These are phyloP conservation scores for Arthrobotrys iridis DNA, from an alignment of 2,329 filamentous ascomycete species.

Conservation along the genomic window DNA sequence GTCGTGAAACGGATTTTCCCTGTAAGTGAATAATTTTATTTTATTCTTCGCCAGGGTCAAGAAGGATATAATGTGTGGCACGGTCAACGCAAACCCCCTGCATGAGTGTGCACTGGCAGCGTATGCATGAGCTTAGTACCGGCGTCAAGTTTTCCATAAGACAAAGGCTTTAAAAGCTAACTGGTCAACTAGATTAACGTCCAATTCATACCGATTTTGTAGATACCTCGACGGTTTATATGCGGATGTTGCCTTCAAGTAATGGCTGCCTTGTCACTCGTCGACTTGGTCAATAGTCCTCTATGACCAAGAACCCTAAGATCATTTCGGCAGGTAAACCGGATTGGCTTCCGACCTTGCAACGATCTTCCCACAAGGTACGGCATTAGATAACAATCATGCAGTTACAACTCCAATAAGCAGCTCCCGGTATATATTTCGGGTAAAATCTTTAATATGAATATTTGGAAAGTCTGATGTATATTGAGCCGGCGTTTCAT, in stretches of 20 bases:
- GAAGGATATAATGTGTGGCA: too few species aligned
- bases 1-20: too few species aligned
- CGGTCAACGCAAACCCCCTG: too few species aligned
- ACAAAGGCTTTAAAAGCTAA: too few species aligned
- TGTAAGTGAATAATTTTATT: too few species aligned
- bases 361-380: conserved; percentile 17
- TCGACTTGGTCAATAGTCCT: background rate
- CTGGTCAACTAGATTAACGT: too few species aligned
- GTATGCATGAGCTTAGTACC: too few species aligned
- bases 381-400: background rate
- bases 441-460: conserved; percentile 33
- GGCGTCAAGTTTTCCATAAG: too few species aligned
- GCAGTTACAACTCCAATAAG: conserved; percentile 1
- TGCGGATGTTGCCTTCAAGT: background rate
- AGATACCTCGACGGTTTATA: conserved; percentile 21
- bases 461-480: conserved; percentile 30
- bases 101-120: too few species aligned
- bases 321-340: conserved; percentile 43
- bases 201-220: too few species aligned
- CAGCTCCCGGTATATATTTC: conserved; percentile 34
- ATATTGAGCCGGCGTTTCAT: conserved; percentile 20
- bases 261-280: conserved; percentile 24
- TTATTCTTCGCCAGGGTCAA: too few species aligned
- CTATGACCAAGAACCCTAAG: background rate
- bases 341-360: conserved; percentile 19